Percentiles rank a stretch among this genome's conserved stretches.
Conservation (phyloP, 129 eudicot genomes). For the Arctium minus region DNA sequence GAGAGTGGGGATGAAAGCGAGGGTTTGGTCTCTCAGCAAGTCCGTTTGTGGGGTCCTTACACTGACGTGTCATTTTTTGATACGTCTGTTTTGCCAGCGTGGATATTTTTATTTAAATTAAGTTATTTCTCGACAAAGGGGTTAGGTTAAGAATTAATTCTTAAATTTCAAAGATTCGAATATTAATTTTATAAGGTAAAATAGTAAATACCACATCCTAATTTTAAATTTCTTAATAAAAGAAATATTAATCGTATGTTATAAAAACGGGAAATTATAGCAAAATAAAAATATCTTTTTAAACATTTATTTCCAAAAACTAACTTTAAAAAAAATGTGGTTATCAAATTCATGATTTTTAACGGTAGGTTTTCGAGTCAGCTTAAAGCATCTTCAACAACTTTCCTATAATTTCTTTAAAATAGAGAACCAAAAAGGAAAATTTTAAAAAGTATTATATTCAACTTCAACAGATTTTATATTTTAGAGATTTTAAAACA, state of each 20-base stretch:
- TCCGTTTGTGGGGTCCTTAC: constrained; percentile 38
- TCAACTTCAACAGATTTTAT: too few relatives aligned
- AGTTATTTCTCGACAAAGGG: neutral
- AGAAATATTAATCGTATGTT: neutral
- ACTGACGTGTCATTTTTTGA: constrained; percentile 21
- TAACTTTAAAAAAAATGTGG: too few relatives aligned
- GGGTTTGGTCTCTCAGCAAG: constrained; percentile 28
- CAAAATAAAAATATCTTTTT: too few relatives aligned
- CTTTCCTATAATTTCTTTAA: too few relatives aligned
- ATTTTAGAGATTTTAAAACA: too few relatives aligned
- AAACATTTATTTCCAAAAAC: too few relatives aligned
- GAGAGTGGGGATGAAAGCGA: constrained; percentile 38
- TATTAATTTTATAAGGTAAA: constrained; percentile 7
- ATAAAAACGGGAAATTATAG: too few relatives aligned
- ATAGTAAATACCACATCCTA: neutral
- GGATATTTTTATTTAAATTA: constrained; percentile 13
- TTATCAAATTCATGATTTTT: too few relatives aligned
- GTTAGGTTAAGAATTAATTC: neutral
- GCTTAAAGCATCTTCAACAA: too few relatives aligned
- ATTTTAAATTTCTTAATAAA: neutral
- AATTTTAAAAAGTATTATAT: too few relatives aligned
- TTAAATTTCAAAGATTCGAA: constrained; percentile 10
- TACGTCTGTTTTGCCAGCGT: constrained; percentile 17
- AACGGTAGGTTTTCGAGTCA: too few relatives aligned
- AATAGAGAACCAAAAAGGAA: too few relatives aligned